Conservation (phyloP, 176 grass and related monocot species). For the Saccharum officinarum region DNA sequence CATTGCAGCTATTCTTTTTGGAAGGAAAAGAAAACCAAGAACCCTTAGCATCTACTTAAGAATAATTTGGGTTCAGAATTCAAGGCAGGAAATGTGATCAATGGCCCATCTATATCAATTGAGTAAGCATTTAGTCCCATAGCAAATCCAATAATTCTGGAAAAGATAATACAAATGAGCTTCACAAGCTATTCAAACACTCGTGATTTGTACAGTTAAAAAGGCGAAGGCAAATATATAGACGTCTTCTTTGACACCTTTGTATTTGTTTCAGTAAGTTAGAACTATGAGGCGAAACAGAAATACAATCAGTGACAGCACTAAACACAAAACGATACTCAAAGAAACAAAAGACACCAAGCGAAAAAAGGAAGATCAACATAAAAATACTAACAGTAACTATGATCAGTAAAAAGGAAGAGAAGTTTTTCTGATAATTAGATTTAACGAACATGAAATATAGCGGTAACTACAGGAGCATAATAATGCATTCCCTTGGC, state of each 20-base stretch:
- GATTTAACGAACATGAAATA: not conserved
- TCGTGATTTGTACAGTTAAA: not conserved
- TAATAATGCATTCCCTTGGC: constrained; percentile 15
- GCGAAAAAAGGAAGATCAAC: not conserved
- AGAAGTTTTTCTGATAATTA: not conserved
- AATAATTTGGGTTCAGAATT: not conserved
- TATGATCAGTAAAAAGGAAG: not conserved
- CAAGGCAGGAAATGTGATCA: not conserved
- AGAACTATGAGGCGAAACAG: not conserved
- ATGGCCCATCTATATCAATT: no score
- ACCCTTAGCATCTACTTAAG: not conserved
- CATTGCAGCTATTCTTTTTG: not conserved
- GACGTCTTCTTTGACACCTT: not conserved
- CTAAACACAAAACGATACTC: not conserved
- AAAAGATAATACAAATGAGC: not conserved
- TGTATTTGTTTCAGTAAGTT: not conserved
- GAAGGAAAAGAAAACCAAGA: not conserved
- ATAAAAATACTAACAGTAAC: not conserved
- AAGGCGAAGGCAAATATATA: not conserved
- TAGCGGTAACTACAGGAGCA: constrained; percentile 1
- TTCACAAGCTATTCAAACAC: not conserved
- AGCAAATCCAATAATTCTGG: not conserved
- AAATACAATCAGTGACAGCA: not conserved
- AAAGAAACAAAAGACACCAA: not conserved
- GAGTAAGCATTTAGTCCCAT: not conserved